phyloP scores from a whole-genome alignment of 805 yeast genomes.

The Yamadazyma sp. region DNA sequence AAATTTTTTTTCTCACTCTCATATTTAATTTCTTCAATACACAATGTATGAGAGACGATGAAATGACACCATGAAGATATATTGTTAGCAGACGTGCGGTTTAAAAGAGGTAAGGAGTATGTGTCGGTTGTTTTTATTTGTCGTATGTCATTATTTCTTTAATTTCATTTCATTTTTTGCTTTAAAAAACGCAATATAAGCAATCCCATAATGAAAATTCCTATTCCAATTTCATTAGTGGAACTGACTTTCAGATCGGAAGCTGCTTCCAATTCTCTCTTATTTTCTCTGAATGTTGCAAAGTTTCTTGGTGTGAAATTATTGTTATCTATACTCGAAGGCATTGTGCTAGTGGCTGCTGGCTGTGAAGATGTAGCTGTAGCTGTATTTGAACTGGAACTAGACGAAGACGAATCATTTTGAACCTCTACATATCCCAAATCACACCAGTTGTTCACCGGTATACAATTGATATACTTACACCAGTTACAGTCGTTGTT shows the following conservation, averaged over 20 bases:
- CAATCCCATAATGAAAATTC: neutral
- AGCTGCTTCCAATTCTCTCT: too few relatives aligned
- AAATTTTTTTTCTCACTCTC: too few relatives aligned
- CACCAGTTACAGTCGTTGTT: conserved; percentile 66
- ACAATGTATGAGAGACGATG: too few relatives aligned
- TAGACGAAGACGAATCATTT: conserved; percentile 5
- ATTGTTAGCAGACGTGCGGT: too few relatives aligned
- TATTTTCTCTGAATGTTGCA: too few relatives aligned
- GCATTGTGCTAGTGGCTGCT: conserved; percentile 11
- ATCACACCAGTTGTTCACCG: conserved; percentile 70
- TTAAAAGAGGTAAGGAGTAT: neutral
- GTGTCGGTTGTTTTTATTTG: neutral
- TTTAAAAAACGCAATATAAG: neutral
- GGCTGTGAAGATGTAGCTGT: neutral
- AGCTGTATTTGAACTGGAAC: conserved; percentile 10
- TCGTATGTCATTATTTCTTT: too few relatives aligned
- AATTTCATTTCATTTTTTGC: neutral
- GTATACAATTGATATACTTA: conserved; percentile 67
- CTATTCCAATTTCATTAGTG: too few relatives aligned
- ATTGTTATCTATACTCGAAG: conserved; percentile 20
- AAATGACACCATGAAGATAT: too few relatives aligned
- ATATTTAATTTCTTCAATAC: too few relatives aligned
- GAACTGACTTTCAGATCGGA: too few relatives aligned
- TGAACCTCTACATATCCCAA: conserved; percentile 36
- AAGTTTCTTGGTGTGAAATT: conserved; percentile 5